Evolutionary conservation across 2,329 filamentous ascomycete genomes (phyloP).

Genomic region (Diaporthe humulicola): DNA sequence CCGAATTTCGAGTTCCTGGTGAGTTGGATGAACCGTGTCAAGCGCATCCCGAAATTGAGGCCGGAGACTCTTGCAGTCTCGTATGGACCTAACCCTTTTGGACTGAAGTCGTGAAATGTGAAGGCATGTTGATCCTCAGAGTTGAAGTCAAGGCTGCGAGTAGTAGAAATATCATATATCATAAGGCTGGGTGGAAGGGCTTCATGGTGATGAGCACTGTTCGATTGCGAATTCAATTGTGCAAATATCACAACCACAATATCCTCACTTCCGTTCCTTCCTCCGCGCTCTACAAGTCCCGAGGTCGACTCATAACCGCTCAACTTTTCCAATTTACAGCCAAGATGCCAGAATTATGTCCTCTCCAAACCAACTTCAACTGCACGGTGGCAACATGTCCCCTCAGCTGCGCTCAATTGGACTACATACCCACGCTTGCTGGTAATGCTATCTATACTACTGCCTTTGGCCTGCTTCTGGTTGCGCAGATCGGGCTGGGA

Average conservation of each 20-base stretch:
- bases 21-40: not conserved
- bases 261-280: not conserved
- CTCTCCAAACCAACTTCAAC: not conserved
- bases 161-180: not conserved
- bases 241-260: not conserved
- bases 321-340: not conserved
- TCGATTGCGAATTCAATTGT: not conserved
- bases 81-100: not conserved
- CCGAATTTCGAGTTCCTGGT: not conserved
- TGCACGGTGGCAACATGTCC: not conserved
- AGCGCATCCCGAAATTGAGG: not conserved
- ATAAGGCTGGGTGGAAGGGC: not conserved
- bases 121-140: not conserved
- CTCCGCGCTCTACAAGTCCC: not conserved
- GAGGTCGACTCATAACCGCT: not conserved
- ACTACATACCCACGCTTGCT: not conserved
- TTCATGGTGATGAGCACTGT: not conserved
- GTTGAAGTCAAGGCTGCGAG: not conserved
- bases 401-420: not conserved
- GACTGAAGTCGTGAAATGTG: not conserved
- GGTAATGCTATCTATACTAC: not conserved
- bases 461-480: not conserved
- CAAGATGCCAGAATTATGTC: not conserved
- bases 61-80: not conserved
- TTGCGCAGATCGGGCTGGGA: not conserved